Conservation (phyloP, 257 asterid species). For the Pogostemon cablin region DNA sequence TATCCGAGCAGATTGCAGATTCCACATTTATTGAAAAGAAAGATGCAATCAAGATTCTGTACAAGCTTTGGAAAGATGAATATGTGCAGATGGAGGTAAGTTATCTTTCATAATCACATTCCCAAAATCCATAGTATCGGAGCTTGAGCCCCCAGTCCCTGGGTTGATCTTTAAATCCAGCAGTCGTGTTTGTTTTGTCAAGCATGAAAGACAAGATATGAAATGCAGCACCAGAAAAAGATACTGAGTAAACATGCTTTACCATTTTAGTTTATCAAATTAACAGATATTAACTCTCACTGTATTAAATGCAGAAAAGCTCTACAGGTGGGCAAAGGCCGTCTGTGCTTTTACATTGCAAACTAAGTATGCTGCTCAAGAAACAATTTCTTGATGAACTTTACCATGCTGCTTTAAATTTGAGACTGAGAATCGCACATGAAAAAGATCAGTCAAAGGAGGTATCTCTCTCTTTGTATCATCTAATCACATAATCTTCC, state of each 20-base stretch:
- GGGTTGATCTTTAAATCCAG: too few relatives aligned
- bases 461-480: conserved; percentile 38
- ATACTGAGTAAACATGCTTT: conserved; percentile 12
- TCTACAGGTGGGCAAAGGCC: conserved; percentile 40
- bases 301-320: conserved; percentile 54
- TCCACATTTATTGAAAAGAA: conserved; percentile 74
- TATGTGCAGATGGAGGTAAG: conserved; percentile 84
- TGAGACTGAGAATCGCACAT: conserved; percentile 68
- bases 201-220: conserved; percentile 35
- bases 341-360: conserved; percentile 54
- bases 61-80: conserved; percentile 82
- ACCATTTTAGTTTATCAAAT: conserved; percentile 7
- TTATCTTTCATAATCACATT: conserved; percentile 4
- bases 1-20: conserved; percentile 67
- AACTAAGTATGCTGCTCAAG: conserved; percentile 45
- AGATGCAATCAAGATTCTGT: conserved; percentile 66
- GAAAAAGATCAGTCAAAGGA: conserved; percentile 72
- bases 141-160: too few relatives aligned
- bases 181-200: too few relatives aligned
- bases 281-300: background rate
- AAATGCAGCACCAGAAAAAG: conserved; percentile 16
- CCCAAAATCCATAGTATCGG: background rate
- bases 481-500: background rate
- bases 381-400: conserved; percentile 70
- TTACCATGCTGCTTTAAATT: conserved; percentile 83